A percentile compares a stretch with the other conserved stretches of the same genome.
Conservation (phyloP, 495 filamentous ascomycete species). For the Penicillium simplicissimum region DNA sequence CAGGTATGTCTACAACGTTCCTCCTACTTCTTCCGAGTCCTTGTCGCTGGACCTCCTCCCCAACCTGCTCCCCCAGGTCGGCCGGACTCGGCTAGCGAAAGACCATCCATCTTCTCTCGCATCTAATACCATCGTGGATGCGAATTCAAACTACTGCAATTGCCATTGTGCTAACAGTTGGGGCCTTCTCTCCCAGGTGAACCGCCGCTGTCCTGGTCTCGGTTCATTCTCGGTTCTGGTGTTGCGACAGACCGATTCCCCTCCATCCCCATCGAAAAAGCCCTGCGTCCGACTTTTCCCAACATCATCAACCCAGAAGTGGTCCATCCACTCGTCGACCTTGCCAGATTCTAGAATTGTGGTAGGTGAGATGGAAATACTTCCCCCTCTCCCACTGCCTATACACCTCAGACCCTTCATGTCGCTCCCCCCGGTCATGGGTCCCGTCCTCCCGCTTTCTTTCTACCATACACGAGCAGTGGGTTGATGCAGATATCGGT, state of each 20-base stretch:
- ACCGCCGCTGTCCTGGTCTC: conserved; percentile 33
- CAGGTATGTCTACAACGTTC: conserved; percentile 42
- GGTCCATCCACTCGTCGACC: conserved; percentile 38
- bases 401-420: conserved; percentile 26
- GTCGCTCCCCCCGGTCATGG: conserved; percentile 25
- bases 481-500: conserved; percentile 44
- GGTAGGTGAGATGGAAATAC: conserved; percentile 46
- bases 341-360: conserved; percentile 35
- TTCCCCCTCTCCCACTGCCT: conserved; percentile 26
- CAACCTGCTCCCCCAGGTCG: conserved; percentile 34
- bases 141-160: conserved; percentile 18
- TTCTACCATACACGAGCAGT: conserved; percentile 37
- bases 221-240: conserved; percentile 45
- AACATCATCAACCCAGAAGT: conserved; percentile 38
- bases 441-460: conserved; percentile 28
- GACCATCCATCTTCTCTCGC: conserved; percentile 25
- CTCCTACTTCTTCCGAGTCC: conserved; percentile 46
- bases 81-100: conserved; percentile 36
- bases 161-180: conserved; percentile 34
- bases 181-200: conserved; percentile 26
- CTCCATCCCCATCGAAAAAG: conserved; percentile 40
- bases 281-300: conserved; percentile 33
- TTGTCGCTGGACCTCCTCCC: conserved; percentile 29
- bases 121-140: conserved; percentile 17
- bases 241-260: conserved; percentile 45